A percentile compares a stretch with the other conserved stretches of the same genome.
These are phyloP conservation scores for Oxyria digyna DNA, from an alignment of 148 eudicot genomes.

Conservation along the genomic window DNA sequence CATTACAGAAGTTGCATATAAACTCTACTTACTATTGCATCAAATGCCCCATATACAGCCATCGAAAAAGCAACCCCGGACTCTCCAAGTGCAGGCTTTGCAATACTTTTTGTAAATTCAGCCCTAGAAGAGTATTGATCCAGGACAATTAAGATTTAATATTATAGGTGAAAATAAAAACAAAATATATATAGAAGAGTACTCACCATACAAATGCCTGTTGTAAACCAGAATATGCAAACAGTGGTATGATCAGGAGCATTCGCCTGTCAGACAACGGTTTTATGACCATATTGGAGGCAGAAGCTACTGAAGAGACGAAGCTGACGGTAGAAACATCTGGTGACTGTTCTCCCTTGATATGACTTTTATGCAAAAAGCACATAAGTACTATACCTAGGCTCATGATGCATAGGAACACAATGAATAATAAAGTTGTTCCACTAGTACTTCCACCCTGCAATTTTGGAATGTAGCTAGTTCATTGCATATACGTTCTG, in stretches of 20 bases:
- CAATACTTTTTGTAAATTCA: constrained; percentile 66
- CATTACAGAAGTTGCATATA: neutral
- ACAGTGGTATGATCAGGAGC: constrained; percentile 75
- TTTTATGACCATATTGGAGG: constrained; percentile 40
- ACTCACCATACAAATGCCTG: constrained; percentile 96
- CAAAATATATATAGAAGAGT: neutral
- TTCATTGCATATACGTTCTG: neutral
- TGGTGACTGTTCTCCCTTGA: constrained; percentile 32
- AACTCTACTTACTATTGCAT: constrained; percentile 69
- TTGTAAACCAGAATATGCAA: constrained; percentile 94
- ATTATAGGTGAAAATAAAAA: neutral
- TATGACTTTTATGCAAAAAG: constrained; percentile 57
- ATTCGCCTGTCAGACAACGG: constrained; percentile 59
- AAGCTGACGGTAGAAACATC: constrained; percentile 30
- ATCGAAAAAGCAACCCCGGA: constrained; percentile 91
- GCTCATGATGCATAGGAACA: constrained; percentile 75
- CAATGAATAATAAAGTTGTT: constrained; percentile 52
- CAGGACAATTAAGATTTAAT: constrained; percentile 5
- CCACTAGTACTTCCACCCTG: constrained; percentile 86
- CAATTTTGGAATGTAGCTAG: constrained; percentile 16
- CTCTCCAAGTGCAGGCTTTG: constrained; percentile 81
- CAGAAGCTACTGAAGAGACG: constrained; percentile 32
- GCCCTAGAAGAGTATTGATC: constrained; percentile 40
- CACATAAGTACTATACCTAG: constrained; percentile 73
- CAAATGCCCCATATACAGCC: constrained; percentile 90